These are phyloP conservation scores for Leptographium galeiforme DNA, from an alignment of 2,329 filamentous ascomycete genomes.

Conservation along the genomic window DNA sequence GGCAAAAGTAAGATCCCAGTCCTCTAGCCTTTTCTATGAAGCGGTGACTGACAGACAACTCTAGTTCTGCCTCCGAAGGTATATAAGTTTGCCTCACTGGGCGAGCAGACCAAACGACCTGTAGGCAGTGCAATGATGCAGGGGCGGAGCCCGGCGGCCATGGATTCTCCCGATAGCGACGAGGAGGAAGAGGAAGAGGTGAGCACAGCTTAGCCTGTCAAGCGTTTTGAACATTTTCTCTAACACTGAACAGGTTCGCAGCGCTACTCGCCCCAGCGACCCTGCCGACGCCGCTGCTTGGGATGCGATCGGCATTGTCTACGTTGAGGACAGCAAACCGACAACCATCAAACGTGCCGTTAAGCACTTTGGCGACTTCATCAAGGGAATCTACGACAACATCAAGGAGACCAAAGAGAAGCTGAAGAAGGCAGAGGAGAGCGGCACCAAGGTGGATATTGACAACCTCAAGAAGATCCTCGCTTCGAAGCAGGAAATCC, in stretches of 20 bases:
- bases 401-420: conserved; percentile 34
- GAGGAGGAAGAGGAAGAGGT: conserved; percentile 9
- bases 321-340: conserved; percentile 24
- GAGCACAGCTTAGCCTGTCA: not conserved
- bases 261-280: conserved; percentile 29
- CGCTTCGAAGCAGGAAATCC: conserved; percentile 30
- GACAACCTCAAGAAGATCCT: conserved; percentile 26
- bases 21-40: not conserved
- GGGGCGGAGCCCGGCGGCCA: conserved; percentile 1
- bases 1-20: conserved; percentile 7
- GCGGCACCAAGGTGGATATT: conserved; percentile 20
- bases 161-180: conserved; percentile 8
- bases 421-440: conserved; percentile 27
- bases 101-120: conserved; percentile 4
- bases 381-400: conserved; percentile 33
- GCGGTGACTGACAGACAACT: not conserved
- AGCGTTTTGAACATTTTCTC: not conserved
- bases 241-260: conserved; percentile 20
- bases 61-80: conserved; percentile 11
- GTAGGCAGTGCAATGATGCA: not conserved
- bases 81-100: conserved; percentile 11
- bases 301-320: conserved; percentile 38
- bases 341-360: conserved; percentile 31
- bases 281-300: conserved; percentile 34
- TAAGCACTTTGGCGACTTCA: conserved; percentile 35